Evolutionary conservation across 345 rosid genomes (phyloP), one percentile per base, ranked within the genome.

Genomic region (Eucalyptus pauciflora): DNA sequence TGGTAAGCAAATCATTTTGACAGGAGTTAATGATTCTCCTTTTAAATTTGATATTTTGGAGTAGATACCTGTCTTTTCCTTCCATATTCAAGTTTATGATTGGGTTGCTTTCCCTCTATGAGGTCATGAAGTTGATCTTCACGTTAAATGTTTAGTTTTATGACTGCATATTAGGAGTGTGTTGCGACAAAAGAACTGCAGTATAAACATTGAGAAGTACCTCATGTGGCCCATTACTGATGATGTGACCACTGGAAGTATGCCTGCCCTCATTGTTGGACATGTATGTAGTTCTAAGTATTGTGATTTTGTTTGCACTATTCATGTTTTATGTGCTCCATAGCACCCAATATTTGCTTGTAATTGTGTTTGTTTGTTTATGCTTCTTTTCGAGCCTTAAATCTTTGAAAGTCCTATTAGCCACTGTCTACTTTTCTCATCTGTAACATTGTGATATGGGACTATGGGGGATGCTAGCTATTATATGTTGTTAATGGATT

Each of bases 1-100:
- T 98, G 96, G 99, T 97, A 93, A 90, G 93, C 33, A 29, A 88
- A 87, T 49, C 31, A 87, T 87, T 62, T 90, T n/a, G 27, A 20
- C 3, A 0, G 5, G 85, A 76, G 64, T 64, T 88, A 76, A 50
- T 87, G n/a, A 43, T 52, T 54, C 37, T 88, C 45, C 83, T 87
- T 52, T 91, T 43, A 52, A 69, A 27, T 52, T 87, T 87, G 56
- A 64, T 10, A 48, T 45, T 31, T 87, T 87, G 25, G 37, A 69
- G 24, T 69, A 69, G 41, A 33, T 33, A 22, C 10, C 48, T 37
- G 14, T 27, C 46, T 31, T 67, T 41, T 56, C 45, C 46, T 83
- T 51, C 64, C 45, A 22, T 18, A 41, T 76, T 76, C 48, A 22
- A 76, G 56, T 15, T 33, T 52, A 52, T 52, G 56, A 22, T 20